Evolutionary conservation across 192 early-diverging fungal genomes (phyloP).

Genomic region (Gryganskiella cystojenkinii): DNA sequence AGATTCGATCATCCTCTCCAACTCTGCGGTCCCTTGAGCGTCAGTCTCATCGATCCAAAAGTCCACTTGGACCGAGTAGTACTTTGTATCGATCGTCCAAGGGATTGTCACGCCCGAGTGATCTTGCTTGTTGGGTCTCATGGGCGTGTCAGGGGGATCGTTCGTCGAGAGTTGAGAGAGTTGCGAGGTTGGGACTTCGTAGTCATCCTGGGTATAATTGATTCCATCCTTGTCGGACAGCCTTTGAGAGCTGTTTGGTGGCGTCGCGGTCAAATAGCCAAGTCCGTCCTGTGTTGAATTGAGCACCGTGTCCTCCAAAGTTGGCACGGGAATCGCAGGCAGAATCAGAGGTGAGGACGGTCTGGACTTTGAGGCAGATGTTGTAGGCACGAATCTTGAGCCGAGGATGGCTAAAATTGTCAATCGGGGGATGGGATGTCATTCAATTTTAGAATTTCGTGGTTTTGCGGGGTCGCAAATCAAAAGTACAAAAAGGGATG

Average conservation of each 20-base stretch:
- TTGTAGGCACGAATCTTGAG: conserved; percentile 48
- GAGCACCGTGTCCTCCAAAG: conserved; percentile 32
- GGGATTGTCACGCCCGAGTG: conserved; percentile 60
- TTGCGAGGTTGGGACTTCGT: no score
- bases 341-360: conserved; percentile 46
- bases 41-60: conserved; percentile 73
- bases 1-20: conserved; percentile 46
- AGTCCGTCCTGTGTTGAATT: background rate
- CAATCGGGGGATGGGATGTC: no score
- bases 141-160: conserved; percentile 2
- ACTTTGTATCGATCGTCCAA: conserved; percentile 71
- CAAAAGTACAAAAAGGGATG: no score
- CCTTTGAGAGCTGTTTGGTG: conserved; percentile 14
- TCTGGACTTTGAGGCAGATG: conserved; percentile 39
- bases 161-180: background rate
- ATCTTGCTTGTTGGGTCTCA: conserved; percentile 13
- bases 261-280: conserved; percentile 18
- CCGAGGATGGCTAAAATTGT: conserved; percentile 52
- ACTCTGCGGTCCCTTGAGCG: conserved; percentile 24
- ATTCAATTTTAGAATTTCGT: no score
- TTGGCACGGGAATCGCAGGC: conserved; percentile 47
- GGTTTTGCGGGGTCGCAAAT: no score
- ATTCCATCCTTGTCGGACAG: no score
- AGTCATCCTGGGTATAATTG: no score
- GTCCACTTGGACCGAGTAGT: conserved; percentile 71